These are phyloP conservation scores for Penicillium samsonianum DNA, from an alignment of 495 filamentous ascomycete genomes.

Conservation along the genomic window DNA sequence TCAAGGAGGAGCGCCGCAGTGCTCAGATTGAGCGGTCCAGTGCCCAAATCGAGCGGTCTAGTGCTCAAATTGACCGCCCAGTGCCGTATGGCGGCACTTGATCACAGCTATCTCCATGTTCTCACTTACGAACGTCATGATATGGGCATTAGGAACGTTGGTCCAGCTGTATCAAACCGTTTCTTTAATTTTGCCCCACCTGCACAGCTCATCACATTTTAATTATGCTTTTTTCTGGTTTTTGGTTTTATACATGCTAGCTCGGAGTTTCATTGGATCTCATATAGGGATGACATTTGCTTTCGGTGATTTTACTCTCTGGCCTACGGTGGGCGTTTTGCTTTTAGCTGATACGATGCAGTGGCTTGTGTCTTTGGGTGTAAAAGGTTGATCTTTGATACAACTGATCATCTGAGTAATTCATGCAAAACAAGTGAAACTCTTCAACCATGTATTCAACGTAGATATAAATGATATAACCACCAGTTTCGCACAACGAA, in stretches of 20 bases:
- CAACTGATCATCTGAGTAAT: no score
- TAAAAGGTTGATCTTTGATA: background rate
- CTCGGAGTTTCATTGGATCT: conserved; percentile 15
- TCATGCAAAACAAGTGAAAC: no score
- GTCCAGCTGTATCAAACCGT: background rate
- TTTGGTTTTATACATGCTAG: conserved; percentile 7
- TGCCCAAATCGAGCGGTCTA: conserved; percentile 30
- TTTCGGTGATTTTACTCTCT: background rate
- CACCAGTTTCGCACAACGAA: background rate
- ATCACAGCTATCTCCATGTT: background rate
- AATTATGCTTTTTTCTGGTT: conserved; percentile 1
- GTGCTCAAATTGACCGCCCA: background rate
- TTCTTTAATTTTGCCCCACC: background rate
- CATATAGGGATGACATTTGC: background rate
- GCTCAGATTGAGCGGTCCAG: conserved; percentile 26
- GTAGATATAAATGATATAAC: background rate
- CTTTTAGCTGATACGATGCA: background rate
- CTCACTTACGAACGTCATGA: conserved; percentile 21
- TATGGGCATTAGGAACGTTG: background rate
- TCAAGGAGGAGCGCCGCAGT: conserved; percentile 50
- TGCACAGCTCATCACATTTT: conserved; percentile 20
- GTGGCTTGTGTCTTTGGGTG: background rate
- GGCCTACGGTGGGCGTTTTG: background rate
- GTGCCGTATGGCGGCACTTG: conserved; percentile 7
- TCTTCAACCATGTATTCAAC: background rate